phyloP scores from a whole-genome alignment of 1,139 yeast genomes.

The Candida sanyaensis region DNA sequence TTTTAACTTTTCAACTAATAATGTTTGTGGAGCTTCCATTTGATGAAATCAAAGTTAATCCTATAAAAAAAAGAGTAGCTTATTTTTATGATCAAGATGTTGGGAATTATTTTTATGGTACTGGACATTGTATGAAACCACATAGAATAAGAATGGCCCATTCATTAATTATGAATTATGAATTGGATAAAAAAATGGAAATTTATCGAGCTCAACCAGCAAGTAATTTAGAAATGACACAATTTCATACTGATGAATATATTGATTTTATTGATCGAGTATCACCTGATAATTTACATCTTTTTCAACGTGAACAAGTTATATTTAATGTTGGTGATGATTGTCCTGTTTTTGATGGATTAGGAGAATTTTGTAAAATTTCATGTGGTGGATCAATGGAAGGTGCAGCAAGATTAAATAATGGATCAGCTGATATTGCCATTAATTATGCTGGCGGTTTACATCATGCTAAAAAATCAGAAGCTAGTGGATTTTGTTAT shows the following conservation, averaged over 20 bases:
- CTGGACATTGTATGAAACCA: slow-evolving; percentile 99
- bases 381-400: slow-evolving; percentile 94
- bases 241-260: slow-evolving; percentile 96
- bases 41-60: slow-evolving; percentile 46
- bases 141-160: slow-evolving; percentile 99
- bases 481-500: slow-evolving; percentile 94
- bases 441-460: slow-evolving; percentile 97
- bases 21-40: slow-evolving; percentile 49
- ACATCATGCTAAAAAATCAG: slow-evolving; percentile 94
- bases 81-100: slow-evolving; percentile 73
- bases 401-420: slow-evolving; percentile 82
- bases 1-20: background rate
- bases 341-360: slow-evolving; percentile 96
- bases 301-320: slow-evolving; percentile 89
- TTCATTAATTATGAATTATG: slow-evolving; percentile 95
- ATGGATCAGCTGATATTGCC: slow-evolving; percentile 90
- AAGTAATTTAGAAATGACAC: slow-evolving; percentile 97
- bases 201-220: slow-evolving; percentile 97
- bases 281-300: slow-evolving; percentile 90
- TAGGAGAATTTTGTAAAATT: slow-evolving; percentile 85
- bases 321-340: slow-evolving; percentile 97
- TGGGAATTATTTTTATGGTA: slow-evolving; percentile 96
- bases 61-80: slow-evolving; percentile 46
- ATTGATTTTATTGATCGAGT: slow-evolving; percentile 92
- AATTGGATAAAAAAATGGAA: slow-evolving; percentile 95